Evolutionary conservation across 352 stramenopile species (phyloP).

Genomic region (Phytophthora foliorum): DNA sequence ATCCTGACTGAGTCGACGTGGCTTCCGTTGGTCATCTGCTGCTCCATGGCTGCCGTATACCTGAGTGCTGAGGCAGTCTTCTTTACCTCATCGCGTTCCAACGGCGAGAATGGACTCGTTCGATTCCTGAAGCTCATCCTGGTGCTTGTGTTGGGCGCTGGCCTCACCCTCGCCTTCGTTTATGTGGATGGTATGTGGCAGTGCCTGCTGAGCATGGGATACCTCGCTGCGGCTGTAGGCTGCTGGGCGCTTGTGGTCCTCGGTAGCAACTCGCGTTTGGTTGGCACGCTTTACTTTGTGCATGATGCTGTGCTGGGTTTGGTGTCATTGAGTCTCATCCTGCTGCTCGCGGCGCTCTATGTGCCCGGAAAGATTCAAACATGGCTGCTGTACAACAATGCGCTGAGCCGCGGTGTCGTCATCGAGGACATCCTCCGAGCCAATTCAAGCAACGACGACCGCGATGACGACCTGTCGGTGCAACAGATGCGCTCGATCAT

Average conservation of each 20-base stretch:
- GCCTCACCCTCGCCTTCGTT: slow-evolving; percentile 76
- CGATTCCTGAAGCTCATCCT: slow-evolving; percentile 79
- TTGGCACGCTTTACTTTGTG: slow-evolving; percentile 94
- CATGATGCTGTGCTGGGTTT: slow-evolving; percentile 95
- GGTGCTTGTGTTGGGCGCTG: slow-evolving; percentile 79
- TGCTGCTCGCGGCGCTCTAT: slow-evolving; percentile 91
- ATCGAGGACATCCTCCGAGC: slow-evolving; percentile 96
- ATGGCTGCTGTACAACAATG: slow-evolving; percentile 98
- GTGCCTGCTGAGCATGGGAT: slow-evolving; percentile 94
- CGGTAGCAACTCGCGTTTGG: slow-evolving; percentile 90
- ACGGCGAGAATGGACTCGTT: slow-evolving; percentile 70
- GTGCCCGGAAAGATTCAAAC: slow-evolving; percentile 96
- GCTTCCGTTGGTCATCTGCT: slow-evolving; percentile 68
- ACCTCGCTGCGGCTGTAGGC: slow-evolving; percentile 90
- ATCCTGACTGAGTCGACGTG: slow-evolving; percentile 61
- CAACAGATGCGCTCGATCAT: slow-evolving; percentile 86
- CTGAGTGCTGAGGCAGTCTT: slow-evolving; percentile 74
- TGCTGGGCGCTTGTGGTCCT: slow-evolving; percentile 88
- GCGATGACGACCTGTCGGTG: slow-evolving; percentile 74
- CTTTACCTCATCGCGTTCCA: slow-evolving; percentile 55
- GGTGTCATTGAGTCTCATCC: slow-evolving; percentile 93
- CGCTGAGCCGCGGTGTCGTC: slow-evolving; percentile 95
- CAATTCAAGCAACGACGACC: slow-evolving; percentile 75
- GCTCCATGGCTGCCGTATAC: slow-evolving; percentile 65
- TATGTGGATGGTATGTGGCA: slow-evolving; percentile 90